Base-by-base conservation (phyloP, 164 flowering plant species). In the Stephania yunnanensis region DNA sequence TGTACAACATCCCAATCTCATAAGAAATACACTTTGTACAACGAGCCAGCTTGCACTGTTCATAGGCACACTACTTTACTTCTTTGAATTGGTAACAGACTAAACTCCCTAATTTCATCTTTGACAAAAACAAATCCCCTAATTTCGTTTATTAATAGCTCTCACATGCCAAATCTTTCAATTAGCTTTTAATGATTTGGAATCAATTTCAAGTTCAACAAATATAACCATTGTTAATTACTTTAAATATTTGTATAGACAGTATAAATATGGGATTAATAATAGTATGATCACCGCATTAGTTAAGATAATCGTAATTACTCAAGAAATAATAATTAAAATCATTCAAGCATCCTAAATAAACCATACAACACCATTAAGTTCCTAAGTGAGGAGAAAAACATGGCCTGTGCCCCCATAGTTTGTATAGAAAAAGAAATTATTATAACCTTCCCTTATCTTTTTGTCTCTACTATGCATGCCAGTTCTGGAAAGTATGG, bases 391-490 rank as follows among this genome's bases (percentile, higher is more conserved):
- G 66, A n/a, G 20, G 20, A 7, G 25, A 17, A 61, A 15, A 61
- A 71, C 42, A 71, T 71, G 73, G 10, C 46, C 42, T 69, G 73
- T 31, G 73, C 58, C 70, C 70, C 64, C 55, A 58, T 17, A 44
- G 25, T 75, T 46, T 69, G 68, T 13, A 69, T 25, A 44, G 73
- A 61, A 55, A 36, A 36, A 2, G 42, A 36, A 36, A 36, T 36
- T 36, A 36, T 36, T 36, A 2, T 36, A 2, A 75, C 46, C 25
- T 42, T 75, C 73, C 66, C 55, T 50, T 50, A 61, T 61, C 66
- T 53, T 75, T 55, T 52, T 75, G 73, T 75, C 61, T 4, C 30
- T 36, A 25, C 73, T 36, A 69, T 36, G 58, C 17, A 30, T 44
- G 25, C 61, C 68, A 67, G 7, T 7, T 73, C 17, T 58, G 12